Evolutionary conservation across 805 yeast genomes (phyloP).

Genomic region (Grigorovia transvaalensis): DNA sequence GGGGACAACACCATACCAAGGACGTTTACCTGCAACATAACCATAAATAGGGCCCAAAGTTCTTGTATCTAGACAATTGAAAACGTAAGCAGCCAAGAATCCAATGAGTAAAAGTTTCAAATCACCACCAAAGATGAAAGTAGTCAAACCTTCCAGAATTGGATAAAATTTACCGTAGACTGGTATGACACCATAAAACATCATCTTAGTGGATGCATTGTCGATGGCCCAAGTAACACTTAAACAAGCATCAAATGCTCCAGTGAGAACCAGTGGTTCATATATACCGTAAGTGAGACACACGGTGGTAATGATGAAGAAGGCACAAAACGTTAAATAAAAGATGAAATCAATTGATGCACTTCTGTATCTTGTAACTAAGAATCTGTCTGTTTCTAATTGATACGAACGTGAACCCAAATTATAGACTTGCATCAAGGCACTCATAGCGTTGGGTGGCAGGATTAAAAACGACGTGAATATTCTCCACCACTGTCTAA

Average conservation of each 20-base stretch:
- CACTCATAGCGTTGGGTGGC: constrained; percentile 17
- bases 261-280: constrained; percentile 11
- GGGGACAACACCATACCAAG: constrained; percentile 15
- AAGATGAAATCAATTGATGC: constrained; percentile 18
- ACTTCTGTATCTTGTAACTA: constrained; percentile 8
- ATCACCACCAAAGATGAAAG: constrained; percentile 36
- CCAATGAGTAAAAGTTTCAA: constrained; percentile 40
- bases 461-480: constrained; percentile 20
- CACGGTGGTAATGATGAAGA: constrained; percentile 8
- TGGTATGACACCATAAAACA: constrained; percentile 43
- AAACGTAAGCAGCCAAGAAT: constrained; percentile 45
- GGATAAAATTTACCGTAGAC: constrained; percentile 48
- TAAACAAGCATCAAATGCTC: constrained; percentile 26
- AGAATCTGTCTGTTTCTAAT: constrained; percentile 17
- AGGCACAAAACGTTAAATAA: constrained; percentile 16
- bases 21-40: constrained; percentile 11
- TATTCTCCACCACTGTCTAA: constrained; percentile 23
- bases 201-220: constrained; percentile 42
- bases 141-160: constrained; percentile 27
- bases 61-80: constrained; percentile 51
- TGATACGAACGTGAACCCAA: constrained; percentile 20
- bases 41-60: constrained; percentile 42
- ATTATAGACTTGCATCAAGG: constrained; percentile 20
- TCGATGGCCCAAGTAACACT: constrained; percentile 55
- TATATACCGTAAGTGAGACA: constrained; percentile 6